phyloP scores from a whole-genome alignment of 192 early-diverging fungal genomes.

The Dimargaris cristalligena region DNA sequence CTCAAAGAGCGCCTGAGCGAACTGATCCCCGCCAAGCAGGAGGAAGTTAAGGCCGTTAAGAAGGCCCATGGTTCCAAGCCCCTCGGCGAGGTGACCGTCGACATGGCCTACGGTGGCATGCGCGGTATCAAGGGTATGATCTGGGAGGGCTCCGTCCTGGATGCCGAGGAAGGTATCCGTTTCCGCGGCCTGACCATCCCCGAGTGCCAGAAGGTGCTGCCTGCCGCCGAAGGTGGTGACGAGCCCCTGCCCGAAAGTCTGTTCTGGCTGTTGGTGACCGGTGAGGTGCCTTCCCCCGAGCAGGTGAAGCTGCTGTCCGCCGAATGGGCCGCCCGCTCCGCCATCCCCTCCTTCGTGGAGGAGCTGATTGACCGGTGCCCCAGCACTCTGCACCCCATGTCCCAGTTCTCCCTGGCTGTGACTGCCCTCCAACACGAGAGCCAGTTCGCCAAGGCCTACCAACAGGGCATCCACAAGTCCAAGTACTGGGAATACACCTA shows the following conservation, averaged over 20 bases:
- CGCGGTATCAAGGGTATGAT: conserved; percentile 98
- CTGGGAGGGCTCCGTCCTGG: conserved; percentile 96
- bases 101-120: conserved; percentile 98
- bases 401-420: conserved; percentile 91
- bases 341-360: conserved; percentile 85
- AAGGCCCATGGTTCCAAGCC: conserved; percentile 78
- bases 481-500: conserved; percentile 94
- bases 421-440: conserved; percentile 95
- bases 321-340: conserved; percentile 90
- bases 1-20: conserved; percentile 88
- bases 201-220: conserved; percentile 86
- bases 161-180: conserved; percentile 95
- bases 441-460: conserved; percentile 93
- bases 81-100: conserved; percentile 88
- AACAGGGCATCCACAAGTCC: conserved; percentile 74
- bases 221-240: conserved; percentile 64
- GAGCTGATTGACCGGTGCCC: conserved; percentile 98
- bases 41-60: conserved; percentile 87
- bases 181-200: conserved; percentile 94
- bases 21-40: conserved; percentile 88
- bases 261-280: conserved; percentile 96
- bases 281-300: conserved; percentile 85
- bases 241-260: conserved; percentile 97
- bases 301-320: conserved; percentile 81
- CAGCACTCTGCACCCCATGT: conserved; percentile 97